Percentiles rank a stretch among this genome's conserved stretches.
Conservation (phyloP, 768 basidiomycete species). For the Daedalea quercina region DNA sequence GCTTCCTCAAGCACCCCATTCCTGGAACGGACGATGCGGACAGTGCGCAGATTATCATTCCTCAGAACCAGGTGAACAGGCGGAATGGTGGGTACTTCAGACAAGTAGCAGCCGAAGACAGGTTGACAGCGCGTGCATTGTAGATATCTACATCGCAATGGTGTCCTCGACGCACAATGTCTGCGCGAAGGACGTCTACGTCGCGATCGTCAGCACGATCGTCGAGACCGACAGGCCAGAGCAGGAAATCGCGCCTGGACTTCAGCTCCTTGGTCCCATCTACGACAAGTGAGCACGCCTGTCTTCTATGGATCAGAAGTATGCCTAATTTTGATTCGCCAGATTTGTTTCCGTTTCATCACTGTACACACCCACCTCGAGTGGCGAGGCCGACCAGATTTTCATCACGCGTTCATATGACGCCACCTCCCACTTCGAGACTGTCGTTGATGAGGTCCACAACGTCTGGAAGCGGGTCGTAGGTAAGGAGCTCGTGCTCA, state of each 20-base stretch:
- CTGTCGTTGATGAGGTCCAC: conserved; percentile 93
- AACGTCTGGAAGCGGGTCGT: conserved; percentile 91
- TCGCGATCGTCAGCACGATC: conserved; percentile 97
- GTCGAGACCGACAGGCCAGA: conserved; percentile 94
- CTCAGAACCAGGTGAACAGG: conserved; percentile 93
- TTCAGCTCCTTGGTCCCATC: conserved; percentile 86
- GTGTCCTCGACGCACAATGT: conserved; percentile 98
- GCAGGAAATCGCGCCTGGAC: conserved; percentile 85
- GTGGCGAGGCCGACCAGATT: conserved; percentile 81
- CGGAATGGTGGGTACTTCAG: conserved; percentile 66
- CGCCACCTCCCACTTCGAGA: conserved; percentile 98
- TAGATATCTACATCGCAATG: conserved; percentile 98
- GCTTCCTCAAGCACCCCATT: conserved; percentile 96
- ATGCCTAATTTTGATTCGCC: not conserved
- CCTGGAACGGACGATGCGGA: conserved; percentile 95
- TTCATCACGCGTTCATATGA: conserved; percentile 98
- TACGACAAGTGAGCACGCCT: conserved; percentile 94
- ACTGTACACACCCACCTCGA: conserved; percentile 81
- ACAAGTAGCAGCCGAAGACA: not conserved
- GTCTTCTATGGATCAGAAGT: not conserved
- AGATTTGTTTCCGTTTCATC: conserved; percentile 91
- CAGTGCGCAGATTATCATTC: conserved; percentile 95
- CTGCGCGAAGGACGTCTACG: conserved; percentile 89
- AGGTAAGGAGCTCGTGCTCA: conserved; percentile 73
- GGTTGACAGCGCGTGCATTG: conserved; percentile 1